Evolutionary conservation across 2,329 filamentous ascomycete genomes (phyloP).

Genomic region (Paracamarosporium sp.): DNA sequence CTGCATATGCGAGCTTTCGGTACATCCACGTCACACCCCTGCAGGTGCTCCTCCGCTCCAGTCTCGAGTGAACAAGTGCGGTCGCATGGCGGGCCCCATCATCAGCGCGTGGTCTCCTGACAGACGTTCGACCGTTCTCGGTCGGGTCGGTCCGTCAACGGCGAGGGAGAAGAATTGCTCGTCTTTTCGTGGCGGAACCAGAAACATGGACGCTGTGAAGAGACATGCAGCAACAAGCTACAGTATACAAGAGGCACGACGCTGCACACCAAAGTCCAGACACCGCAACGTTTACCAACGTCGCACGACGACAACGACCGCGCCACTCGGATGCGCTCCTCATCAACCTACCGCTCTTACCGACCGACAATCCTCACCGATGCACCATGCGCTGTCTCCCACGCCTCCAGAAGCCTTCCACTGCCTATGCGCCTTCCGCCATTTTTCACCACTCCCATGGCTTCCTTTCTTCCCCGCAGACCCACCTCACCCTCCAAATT

Average conservation of each 20-base stretch:
- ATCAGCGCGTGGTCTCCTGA: slow-evolving; percentile 23
- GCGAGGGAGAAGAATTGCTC: neutral
- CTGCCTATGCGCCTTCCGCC: slow-evolving; percentile 1
- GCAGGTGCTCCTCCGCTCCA: slow-evolving; percentile 18
- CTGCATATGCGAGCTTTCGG: slow-evolving; percentile 31
- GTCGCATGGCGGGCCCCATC: slow-evolving; percentile 15
- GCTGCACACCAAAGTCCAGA: neutral
- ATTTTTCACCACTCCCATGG: slow-evolving; percentile 2
- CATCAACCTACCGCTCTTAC: neutral
- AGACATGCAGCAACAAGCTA: neutral
- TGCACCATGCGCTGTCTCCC: slow-evolving; percentile 8
- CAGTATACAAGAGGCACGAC: neutral
- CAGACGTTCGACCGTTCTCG: slow-evolving; percentile 9
- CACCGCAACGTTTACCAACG: neutral
- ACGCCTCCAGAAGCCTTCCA: neutral
- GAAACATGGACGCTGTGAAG: neutral
- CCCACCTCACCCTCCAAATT: slow-evolving; percentile 14
- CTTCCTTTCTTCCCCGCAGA: slow-evolving; percentile 9
- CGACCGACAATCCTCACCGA: neutral
- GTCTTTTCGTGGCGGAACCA: neutral
- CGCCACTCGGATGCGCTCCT: neutral
- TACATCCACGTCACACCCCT: slow-evolving; percentile 45
- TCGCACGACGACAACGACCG: neutral
- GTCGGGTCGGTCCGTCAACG: slow-evolving; percentile 30
- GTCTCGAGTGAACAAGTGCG: slow-evolving; percentile 24